These are phyloP conservation scores for Pyrenophora seminiperda DNA, from an alignment of 2,329 filamentous ascomycete genomes.

Conservation along the genomic window DNA sequence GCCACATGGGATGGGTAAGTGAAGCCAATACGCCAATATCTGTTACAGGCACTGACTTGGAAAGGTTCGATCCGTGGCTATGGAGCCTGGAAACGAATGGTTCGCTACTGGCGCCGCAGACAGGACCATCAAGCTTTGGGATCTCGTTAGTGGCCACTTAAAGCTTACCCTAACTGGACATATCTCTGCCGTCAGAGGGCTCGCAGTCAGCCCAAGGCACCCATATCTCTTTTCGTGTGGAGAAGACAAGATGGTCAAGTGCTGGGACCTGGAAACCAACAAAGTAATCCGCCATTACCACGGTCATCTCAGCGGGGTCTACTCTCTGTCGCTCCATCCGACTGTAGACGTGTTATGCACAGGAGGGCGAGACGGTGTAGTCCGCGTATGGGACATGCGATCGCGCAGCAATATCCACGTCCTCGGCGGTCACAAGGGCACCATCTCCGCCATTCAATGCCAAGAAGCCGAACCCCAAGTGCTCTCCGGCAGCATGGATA, in stretches of 20 bases:
- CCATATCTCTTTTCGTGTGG: conserved; percentile 97
- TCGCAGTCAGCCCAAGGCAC: conserved; percentile 90
- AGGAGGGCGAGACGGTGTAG: conserved; percentile 91
- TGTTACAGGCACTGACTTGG: conserved; percentile 42
- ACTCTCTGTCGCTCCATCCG: conserved; percentile 89
- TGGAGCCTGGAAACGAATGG: conserved; percentile 97
- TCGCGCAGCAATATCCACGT: conserved; percentile 96
- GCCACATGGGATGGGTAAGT: conserved; percentile 89
- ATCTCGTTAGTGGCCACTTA: conserved; percentile 75
- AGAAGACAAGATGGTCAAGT: conserved; percentile 99
- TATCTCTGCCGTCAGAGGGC: conserved; percentile 57
- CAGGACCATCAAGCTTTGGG: conserved; percentile 93
- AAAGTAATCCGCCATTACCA: conserved; percentile 88
- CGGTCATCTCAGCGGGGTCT: conserved; percentile 93
- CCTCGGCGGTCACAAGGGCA: conserved; percentile 85
- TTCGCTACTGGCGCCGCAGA: conserved; percentile 96
- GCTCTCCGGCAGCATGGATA: conserved; percentile 90
- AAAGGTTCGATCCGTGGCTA: conserved; percentile 75
- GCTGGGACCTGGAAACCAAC: conserved; percentile 99
- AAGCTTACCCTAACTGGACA: conserved; percentile 41
- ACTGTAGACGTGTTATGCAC: conserved; percentile 94
- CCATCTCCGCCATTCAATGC: conserved; percentile 85
- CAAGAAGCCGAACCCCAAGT: conserved; percentile 97
- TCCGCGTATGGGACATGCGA: conserved; percentile 95
- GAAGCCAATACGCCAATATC: background rate